Evolutionary conservation across 139 green algal genomes (phyloP), one percentile per base, ranked within the genome.

Genomic region (Volvox reticuliferus): DNA sequence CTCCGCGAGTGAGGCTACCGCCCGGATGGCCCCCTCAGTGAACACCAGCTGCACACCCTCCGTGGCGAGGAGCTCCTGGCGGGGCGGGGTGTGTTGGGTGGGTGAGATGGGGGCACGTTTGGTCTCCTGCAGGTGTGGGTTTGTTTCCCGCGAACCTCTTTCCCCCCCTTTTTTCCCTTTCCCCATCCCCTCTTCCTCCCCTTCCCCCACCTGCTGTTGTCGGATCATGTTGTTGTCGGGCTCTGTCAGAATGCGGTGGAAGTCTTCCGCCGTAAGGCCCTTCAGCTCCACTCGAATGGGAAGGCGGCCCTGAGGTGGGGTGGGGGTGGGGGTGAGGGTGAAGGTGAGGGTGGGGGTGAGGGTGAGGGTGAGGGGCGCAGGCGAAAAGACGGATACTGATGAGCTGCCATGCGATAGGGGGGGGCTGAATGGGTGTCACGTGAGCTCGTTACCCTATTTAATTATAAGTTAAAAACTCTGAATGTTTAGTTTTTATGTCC

Each of bases 281-380:
- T 99, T 98, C 30, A 99, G 95, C 94, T 99, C 97, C 44, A 99
- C 98, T 24, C 98, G 95, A 50, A 99, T 99, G 37, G 98, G 98
- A 75, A 99, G 95, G 0, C 98, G 94, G 9, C 98, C 98, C 93
- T 99, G 96, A 73, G 83, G 67, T 35, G 22, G 22, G 83, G 35
- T 33, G 6, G 37, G 55, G n/a, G 24, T 28, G 65, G 65, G 44
- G 44, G 44, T 55, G 44, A 9, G 44, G 9, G 44, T 9, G 17
- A 30, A 32, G 82, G 33, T 17, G 32, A 33, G 33, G 32, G 35
- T 32, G 18, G 13, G 16, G n/a, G 62, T 20, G 9, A 35, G 69
- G 35, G 12, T 21, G 35, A 16, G 65, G 21, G 65, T 73, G 65
- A 55, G 44, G 44, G 5, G 44, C 44, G n/a, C n/a, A n/a, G n/a